Evolutionary conservation across 441 rosid species (phyloP), one percentile per base, ranked within the genome.

Genomic region (Adansonia gregorii): DNA sequence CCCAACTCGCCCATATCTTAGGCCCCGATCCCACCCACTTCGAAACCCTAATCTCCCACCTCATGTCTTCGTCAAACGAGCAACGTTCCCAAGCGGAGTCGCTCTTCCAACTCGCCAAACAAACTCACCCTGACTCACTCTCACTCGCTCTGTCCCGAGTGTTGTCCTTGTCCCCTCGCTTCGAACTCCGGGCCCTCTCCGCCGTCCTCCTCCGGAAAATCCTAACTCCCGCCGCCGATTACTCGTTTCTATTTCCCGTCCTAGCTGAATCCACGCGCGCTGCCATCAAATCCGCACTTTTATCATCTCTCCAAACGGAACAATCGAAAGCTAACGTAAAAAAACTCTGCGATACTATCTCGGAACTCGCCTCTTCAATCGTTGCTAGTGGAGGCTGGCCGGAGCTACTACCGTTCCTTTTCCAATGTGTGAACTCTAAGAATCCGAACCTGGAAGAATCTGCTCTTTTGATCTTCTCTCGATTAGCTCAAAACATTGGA

Each of bases 31-130:
- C 82, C 11, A 68, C 83, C 51, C 86, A 81, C 65, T 88, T 88
- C 80, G 89, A 86, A 79, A 73, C 82, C 83, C 88, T 86, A 78
- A 83, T 84, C 78, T 72, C 86, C 35, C 83, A 82, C 79, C 87
- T 86, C 73, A 83, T 88, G 89, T 88, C 91, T 19, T 83, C 91
- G 55, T 69, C 89, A 65, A 88, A 85, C 75, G 89, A 88, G 3
- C 88, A 82, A 48, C 88, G 89, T 3, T 85, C 89, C 19, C 79
- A 78, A 46, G 89, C 91, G 17, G 91, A 86, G 85, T 78, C 82
- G 0, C 80, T 88, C 69, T 86, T 86, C 77, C 79, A 85, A 63
- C 79, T 84, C 60, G 80, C 85, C 80, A 87, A 85, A 54, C 88
- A 86, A 24, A 72, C 77, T 35, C 83, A 85, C 12, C 91, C 89